Evolutionary conservation across 371 early-diverging fungal species (phyloP), one percentile per base, ranked within the genome.

Genomic region (Rhizomucor miehei): DNA sequence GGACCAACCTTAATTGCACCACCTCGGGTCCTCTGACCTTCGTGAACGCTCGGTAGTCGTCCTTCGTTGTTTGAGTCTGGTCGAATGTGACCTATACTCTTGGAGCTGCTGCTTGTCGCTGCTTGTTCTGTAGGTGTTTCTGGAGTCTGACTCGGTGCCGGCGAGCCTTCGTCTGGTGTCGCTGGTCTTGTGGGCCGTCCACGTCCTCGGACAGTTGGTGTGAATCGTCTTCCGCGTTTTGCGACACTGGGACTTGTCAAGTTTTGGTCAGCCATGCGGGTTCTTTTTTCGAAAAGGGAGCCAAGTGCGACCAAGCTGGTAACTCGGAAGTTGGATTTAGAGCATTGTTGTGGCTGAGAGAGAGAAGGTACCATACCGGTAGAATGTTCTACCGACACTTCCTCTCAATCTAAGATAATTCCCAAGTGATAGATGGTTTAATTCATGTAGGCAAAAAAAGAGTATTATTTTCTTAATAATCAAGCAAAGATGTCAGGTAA

Each of bases 11-110:
- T 82, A 20, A 64, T 44, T 1, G 79, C 56, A 39, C 80, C 73
- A 25, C 81, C 81, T 49, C 77, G 65, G 40, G 78, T 75, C 38
- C 67, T 66, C 44, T 67, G 62, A 0, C 73, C 72, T 25, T 75
- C 75, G 43, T 77, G 66, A 9, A 77, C 66, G 51, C 77, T 77
- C 24, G 61, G 69, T 23, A 77, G 62, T 40, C 77, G 63, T 20
- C 77, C 77, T 40, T 66, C 65, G 17, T 45, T 48, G 1, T 60
- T 24, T 11, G 56, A 41, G 54, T 73, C 71, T 20, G 77, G 60
- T 38, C 71, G 67, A 9, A 77, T 61, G 6, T 69, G 65, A 2
- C 77, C 77, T 48, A 77, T 61, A 1, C 53, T 43, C n/a, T 51
- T 44, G 52, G 41, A 29, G 29, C 29, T 29, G 29, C 29, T 29